These are phyloP conservation scores for Cyclostephanos invisitatus DNA, from an alignment of 108 stramenopile species.

Conservation along the genomic window DNA sequence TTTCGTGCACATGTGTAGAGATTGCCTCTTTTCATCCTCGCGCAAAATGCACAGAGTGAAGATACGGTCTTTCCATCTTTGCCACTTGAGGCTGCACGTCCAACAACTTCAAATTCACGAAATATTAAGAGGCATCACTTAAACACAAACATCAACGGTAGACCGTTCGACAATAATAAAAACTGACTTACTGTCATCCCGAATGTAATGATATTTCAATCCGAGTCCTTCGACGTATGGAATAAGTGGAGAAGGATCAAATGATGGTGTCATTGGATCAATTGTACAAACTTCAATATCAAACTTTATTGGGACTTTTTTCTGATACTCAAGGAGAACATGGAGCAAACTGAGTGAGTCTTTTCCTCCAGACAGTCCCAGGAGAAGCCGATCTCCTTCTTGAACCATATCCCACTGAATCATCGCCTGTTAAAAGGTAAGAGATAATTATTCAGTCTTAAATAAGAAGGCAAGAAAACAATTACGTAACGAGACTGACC, in stretches of 20 bases:
- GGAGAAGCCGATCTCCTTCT: conserved; percentile 91
- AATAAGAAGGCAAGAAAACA: not conserved
- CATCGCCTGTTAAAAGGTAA: conserved; percentile 55
- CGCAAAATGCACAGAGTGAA: conserved; percentile 95
- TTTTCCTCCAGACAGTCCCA: conserved; percentile 98
- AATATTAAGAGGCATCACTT: not conserved
- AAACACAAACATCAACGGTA: not conserved
- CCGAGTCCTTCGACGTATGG: conserved; percentile 95
- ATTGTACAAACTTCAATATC: conserved; percentile 93
- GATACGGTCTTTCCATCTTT: conserved; percentile 87
- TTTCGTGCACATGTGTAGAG: conserved; percentile 90
- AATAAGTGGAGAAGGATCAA: conserved; percentile 96
- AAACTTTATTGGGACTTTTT: conserved; percentile 88
- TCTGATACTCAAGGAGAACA: conserved; percentile 87
- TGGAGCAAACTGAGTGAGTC: conserved; percentile 96
- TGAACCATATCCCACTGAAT: conserved; percentile 91
- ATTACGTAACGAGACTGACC: conserved; percentile 8
- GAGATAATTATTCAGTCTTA: not conserved
- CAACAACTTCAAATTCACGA: conserved; percentile 57
- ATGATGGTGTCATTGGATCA: conserved; percentile 95
- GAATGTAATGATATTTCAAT: conserved; percentile 95
- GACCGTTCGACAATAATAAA: not conserved
- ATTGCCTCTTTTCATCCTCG: conserved; percentile 98
- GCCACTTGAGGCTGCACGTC: conserved; percentile 78
- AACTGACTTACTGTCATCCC: conserved; percentile 67